These are phyloP conservation scores for Kitagawia praeruptora DNA, from an alignment of 129 eudicot species.

Conservation along the genomic window DNA sequence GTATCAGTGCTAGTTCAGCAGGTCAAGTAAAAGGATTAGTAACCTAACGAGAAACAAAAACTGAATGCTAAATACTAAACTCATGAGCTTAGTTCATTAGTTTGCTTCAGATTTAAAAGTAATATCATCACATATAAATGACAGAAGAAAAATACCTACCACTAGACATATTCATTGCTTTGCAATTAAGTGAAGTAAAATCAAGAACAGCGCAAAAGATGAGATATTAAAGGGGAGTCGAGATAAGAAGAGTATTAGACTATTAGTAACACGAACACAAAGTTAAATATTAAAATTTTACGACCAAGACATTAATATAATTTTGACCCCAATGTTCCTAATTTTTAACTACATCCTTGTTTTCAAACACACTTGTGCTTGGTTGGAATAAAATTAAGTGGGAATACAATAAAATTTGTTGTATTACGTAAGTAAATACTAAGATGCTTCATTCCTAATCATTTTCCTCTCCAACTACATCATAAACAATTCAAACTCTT, in stretches of 20 bases:
- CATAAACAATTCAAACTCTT: neutral
- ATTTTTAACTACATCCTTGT: neutral
- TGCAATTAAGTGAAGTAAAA: neutral
- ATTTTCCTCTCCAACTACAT: neutral
- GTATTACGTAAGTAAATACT: neutral
- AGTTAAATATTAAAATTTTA: neutral
- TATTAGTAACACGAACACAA: neutral
- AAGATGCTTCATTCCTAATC: neutral
- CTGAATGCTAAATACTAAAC: neutral
- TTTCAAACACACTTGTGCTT: neutral
- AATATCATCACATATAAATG: neutral
- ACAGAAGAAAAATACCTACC: neutral
- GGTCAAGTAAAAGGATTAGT: neutral
- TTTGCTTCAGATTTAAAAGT: neutral
- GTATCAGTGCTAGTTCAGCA: neutral
- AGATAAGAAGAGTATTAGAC: neutral
- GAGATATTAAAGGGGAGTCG: neutral
- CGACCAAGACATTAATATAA: neutral
- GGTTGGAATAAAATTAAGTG: neutral
- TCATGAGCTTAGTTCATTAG: neutral
- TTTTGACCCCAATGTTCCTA: neutral
- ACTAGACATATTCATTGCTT: no score
- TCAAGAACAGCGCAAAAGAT: neutral
- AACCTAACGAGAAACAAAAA: neutral
- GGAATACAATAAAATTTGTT: neutral